Percentiles rank a stretch among this genome's conserved stretches.
Evolutionary conservation across 1,139 yeast species (phyloP).

Genomic region (Scheffersomyces illinoinensis): DNA sequence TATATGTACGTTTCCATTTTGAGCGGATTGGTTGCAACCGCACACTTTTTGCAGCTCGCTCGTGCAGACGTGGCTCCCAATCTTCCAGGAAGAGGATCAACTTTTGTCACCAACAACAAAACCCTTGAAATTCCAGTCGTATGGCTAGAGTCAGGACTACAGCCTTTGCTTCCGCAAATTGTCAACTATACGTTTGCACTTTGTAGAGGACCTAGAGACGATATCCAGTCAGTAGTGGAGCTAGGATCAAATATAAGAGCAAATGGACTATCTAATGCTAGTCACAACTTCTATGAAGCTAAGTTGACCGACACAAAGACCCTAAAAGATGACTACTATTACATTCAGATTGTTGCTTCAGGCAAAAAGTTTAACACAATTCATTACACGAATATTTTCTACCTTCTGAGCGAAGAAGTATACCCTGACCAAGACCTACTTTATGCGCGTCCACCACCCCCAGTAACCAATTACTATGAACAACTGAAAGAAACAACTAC

Average conservation of each 20-base stretch:
- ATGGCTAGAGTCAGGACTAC: background rate
- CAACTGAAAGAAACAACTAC: background rate
- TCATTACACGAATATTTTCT: slow-evolving; percentile 4
- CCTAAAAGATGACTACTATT: slow-evolving; percentile 1
- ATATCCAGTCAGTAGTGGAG: slow-evolving; percentile 2
- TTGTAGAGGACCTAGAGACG: slow-evolving; percentile 5
- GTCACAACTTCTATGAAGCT: background rate
- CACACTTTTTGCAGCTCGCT: background rate
- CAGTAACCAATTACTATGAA: background rate
- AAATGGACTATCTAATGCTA: background rate
- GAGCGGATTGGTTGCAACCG: background rate
- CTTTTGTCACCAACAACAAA: background rate
- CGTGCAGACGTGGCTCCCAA: background rate
- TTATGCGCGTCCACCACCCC: background rate
- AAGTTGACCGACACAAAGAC: background rate
- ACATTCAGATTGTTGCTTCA: slow-evolving; percentile 2
- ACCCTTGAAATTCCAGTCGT: background rate
- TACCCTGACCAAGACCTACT: background rate
- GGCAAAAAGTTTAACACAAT: slow-evolving; percentile 2
- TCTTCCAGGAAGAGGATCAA: background rate
- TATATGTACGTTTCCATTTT: background rate
- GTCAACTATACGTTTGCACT: slow-evolving; percentile 6
- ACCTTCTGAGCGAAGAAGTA: background rate
- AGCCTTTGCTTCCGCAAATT: background rate
- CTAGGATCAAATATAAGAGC: background rate